Base-by-base conservation (phyloP, 164 flowering plant species). In the Cinnamomum micranthum region DNA sequence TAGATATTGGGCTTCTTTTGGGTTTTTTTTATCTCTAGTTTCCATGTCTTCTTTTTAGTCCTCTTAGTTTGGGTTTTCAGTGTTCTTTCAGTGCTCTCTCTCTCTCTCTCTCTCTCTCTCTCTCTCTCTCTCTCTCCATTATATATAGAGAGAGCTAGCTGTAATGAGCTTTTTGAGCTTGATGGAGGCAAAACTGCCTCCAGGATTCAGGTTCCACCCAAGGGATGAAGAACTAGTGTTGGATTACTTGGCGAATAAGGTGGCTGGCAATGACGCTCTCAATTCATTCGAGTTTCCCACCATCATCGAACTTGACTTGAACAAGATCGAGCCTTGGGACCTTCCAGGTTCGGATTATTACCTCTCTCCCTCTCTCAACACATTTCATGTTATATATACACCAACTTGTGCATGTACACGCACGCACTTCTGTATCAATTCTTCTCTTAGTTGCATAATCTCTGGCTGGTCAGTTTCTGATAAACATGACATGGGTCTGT, bases 241-340 rank as follows among this genome's bases (percentile, higher is more conserved):
- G 71, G 92, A 91, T 80, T 91, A 91, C 77, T 76, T 91, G 85
- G 75, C 86, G 78, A 87, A 76, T 74, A 88, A 86, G 81, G 63
- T 84, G 13, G 60, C 65, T n/a, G 87, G 87, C 64, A 87, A 88
- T 27, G 82, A 82, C 11, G 28, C 50, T 12, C 25, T 35, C 19
- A 73, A 76, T 17, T 76, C 75, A 33, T 66, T 63, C 51, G 77
- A 82, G 1, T 77, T 81, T 67, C 82, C 83, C 71, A 79, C 82
- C 25, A 20, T 91, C 80, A 73, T 87, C 7, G 88, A 88, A 78
- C 88, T 91, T 68, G 93, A 91, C 76, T 88, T 91, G 70, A 89
- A 89, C 86, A 91, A 86, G 82, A 84, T 84, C 67, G 96, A 91
- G 59, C 96, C 96, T 67, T 91, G 95, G 95, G 91, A 91, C 19